A percentile compares a stretch with the other conserved stretches of the same genome.
Evolutionary conservation across 163 green algal species (phyloP).

Genomic region (Coccomyxa subellipsoidea): DNA sequence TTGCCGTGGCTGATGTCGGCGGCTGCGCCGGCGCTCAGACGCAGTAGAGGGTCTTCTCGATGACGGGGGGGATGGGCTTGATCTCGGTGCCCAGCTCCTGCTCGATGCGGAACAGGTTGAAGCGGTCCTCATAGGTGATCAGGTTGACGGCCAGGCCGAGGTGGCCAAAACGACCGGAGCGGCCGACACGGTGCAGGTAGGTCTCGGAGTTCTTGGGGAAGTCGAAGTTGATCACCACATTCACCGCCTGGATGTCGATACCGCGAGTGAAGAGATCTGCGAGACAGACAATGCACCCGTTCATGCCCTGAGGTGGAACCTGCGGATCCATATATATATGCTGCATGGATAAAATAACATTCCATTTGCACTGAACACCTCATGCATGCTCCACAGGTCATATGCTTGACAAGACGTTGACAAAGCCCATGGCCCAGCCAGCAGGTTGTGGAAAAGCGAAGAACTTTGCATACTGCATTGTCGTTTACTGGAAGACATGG

Average conservation of each 20-base stretch:
- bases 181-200: slow-evolving; percentile 95
- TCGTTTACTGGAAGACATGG: background rate
- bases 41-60: slow-evolving; percentile 98
- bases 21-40: slow-evolving; percentile 36
- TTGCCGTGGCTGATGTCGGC: too few relatives aligned
- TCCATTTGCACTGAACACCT: too few relatives aligned
- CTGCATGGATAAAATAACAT: too few relatives aligned
- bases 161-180: slow-evolving; percentile 96
- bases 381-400: too few relatives aligned
- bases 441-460: too few relatives aligned
- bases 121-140: slow-evolving; percentile 98
- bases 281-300: background rate
- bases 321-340: too few relatives aligned
- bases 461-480: background rate
- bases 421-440: too few relatives aligned
- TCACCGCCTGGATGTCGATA: slow-evolving; percentile 99
- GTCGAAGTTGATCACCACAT: slow-evolving; percentile 99
- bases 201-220: slow-evolving; percentile 99
- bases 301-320: too few relatives aligned
- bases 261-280: slow-evolving; percentile 98
- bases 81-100: slow-evolving; percentile 99
- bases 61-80: slow-evolving; percentile 95
- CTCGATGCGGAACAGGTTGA: slow-evolving; percentile 98
- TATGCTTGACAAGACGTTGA: too few relatives aligned
- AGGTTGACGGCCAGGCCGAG: slow-evolving; percentile 99